Conservation (phyloP, 2,329 filamentous ascomycete species). For the Lachnellula willkommii region DNA sequence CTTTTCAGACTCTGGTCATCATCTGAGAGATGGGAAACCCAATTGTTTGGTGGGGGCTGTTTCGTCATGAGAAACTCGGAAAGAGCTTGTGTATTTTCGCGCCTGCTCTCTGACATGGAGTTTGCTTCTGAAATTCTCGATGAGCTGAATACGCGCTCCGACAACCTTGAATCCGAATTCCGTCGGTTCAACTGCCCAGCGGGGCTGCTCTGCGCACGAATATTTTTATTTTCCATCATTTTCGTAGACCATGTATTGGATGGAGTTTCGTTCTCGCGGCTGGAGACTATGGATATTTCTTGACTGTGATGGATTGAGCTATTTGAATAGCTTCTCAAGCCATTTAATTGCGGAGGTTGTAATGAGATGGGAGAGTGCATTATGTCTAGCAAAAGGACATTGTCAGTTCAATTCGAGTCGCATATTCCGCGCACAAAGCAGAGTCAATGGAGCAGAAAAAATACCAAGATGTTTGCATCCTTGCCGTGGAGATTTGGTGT, state of each 20-base stretch:
- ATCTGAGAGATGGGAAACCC: slow-evolving; percentile 41
- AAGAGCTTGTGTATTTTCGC: slow-evolving; percentile 32
- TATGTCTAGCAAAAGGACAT: not conserved
- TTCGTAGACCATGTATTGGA: not conserved
- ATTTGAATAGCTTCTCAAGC: slow-evolving; percentile 6
- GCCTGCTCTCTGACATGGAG: slow-evolving; percentile 8
- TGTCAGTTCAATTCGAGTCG: not conserved
- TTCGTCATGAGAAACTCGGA: slow-evolving; percentile 47
- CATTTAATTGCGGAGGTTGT: slow-evolving; percentile 5
- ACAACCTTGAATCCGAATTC: slow-evolving; percentile 9
- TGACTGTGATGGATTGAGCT: slow-evolving; percentile 13
- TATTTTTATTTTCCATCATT: slow-evolving; percentile 1
- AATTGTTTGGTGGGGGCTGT: slow-evolving; percentile 45
- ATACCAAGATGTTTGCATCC: no score
- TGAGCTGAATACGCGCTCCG: slow-evolving; percentile 1
- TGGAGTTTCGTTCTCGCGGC: not conserved
- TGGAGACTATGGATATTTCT: slow-evolving; percentile 14
- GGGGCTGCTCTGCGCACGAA: slow-evolving; percentile 2
- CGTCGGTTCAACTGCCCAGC: slow-evolving; percentile 4
- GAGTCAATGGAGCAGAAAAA: no score
- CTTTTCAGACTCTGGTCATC: slow-evolving; percentile 36
- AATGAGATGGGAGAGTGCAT: slow-evolving; percentile 19
- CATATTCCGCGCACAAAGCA: no score
- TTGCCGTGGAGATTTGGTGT: no score
- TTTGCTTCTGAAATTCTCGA: not conserved